Percentiles rank a stretch among this genome's conserved stretches.
Conservation (phyloP, 2,329 filamentous ascomycete genomes). For the Paraphoma chrysanthemicola region DNA sequence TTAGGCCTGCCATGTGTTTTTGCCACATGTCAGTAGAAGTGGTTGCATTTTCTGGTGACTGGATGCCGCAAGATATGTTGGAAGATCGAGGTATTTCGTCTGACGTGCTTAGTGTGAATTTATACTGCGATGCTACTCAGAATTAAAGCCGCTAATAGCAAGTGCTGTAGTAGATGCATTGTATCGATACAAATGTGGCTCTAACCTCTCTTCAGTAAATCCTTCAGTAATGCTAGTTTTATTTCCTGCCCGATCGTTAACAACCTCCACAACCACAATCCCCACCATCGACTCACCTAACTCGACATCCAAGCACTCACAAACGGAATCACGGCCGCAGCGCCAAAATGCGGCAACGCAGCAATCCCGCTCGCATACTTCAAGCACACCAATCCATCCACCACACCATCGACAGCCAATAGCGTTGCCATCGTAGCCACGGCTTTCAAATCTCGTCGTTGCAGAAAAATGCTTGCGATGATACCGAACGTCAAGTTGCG, state of each 20-base stretch:
- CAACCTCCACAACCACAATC: too few species aligned
- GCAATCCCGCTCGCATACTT: constrained; percentile 11
- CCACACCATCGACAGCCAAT: constrained; percentile 15
- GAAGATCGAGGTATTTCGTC: too few species aligned
- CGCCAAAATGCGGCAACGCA: constrained; percentile 18
- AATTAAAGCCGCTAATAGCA: too few species aligned
- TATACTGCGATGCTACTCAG: too few species aligned
- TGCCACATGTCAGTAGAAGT: too few species aligned
- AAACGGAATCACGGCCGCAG: constrained; percentile 17
- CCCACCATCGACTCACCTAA: background rate
- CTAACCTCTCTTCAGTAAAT: too few species aligned
- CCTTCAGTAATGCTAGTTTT: background rate
- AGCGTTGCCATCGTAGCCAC: constrained; percentile 17
- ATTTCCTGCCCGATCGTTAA: background rate
- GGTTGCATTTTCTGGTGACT: too few species aligned
- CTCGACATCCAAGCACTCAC: constrained; percentile 18
- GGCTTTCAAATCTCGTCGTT: constrained; percentile 7
- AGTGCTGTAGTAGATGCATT: too few species aligned
- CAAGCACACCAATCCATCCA: constrained; percentile 18
- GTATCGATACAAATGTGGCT: too few species aligned
- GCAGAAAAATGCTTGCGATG: constrained; percentile 13
- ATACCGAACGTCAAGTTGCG: constrained; percentile 22
- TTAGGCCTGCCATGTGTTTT: too few species aligned
- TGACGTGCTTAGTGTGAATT: too few species aligned
- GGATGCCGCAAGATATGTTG: too few species aligned